Evolutionary conservation across 352 stramenopile species (phyloP).

Genomic region (Phytopythium oedochilum): DNA sequence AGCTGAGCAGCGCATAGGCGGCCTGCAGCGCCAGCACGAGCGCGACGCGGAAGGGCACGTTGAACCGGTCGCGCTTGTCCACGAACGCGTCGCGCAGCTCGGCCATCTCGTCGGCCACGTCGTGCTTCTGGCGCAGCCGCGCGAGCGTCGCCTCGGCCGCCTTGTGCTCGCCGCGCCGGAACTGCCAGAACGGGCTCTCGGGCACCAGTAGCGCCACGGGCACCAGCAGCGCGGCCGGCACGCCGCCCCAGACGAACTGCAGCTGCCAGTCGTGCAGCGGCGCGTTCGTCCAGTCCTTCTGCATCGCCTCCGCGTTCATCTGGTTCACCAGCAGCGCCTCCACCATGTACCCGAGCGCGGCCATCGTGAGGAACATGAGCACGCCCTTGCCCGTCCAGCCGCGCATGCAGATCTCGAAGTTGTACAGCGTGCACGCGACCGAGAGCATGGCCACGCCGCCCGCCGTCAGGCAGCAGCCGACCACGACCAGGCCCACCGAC

Average conservation of each 20-base stretch:
- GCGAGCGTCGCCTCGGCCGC: slow-evolving; percentile 55
- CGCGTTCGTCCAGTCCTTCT: slow-evolving; percentile 54
- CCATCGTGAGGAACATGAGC: slow-evolving; percentile 75
- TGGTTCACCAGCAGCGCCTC: slow-evolving; percentile 67
- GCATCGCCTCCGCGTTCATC: slow-evolving; percentile 70
- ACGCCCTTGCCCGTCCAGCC: slow-evolving; percentile 86
- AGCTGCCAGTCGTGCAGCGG: slow-evolving; percentile 73
- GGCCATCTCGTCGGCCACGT: slow-evolving; percentile 72
- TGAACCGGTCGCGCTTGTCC: slow-evolving; percentile 54
- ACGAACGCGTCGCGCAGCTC: slow-evolving; percentile 67
- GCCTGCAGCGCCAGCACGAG: slow-evolving; percentile 60
- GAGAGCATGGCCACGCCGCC: slow-evolving; percentile 77
- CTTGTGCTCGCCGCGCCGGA: slow-evolving; percentile 65
- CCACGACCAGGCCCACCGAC: slow-evolving; percentile 59
- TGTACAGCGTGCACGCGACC: slow-evolving; percentile 73
- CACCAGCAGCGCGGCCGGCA: slow-evolving; percentile 61
- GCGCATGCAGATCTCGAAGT: slow-evolving; percentile 85
- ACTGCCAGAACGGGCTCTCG: slow-evolving; percentile 78
- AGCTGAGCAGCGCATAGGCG: slow-evolving; percentile 67
- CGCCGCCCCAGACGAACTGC: slow-evolving; percentile 74
- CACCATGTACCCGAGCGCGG: slow-evolving; percentile 68
- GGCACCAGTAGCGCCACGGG: slow-evolving; percentile 58
- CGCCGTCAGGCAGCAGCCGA: slow-evolving; percentile 63
- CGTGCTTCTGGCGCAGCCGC: slow-evolving; percentile 75
- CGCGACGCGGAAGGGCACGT: slow-evolving; percentile 64